Conservation (phyloP, 768 basidiomycete species). For the Trametes maxima region DNA sequence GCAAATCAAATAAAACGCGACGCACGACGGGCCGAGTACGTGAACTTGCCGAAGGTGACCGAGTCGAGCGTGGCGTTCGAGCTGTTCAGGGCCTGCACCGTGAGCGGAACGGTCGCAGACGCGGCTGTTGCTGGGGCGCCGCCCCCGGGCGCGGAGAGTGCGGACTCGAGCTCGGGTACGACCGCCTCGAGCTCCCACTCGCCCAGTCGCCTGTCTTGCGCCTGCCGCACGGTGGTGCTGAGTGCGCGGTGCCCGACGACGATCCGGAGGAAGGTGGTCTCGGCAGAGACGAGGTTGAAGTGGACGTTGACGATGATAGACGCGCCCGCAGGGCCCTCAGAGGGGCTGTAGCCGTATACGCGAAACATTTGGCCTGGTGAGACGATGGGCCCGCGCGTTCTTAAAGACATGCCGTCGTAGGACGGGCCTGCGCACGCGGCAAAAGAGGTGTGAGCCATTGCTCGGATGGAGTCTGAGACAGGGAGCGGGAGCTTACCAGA, state of each 20-base stretch:
- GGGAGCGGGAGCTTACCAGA: constrained; percentile 6
- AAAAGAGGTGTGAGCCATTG: constrained; percentile 2
- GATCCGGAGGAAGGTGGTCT: constrained; percentile 67
- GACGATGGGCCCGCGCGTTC: constrained; percentile 22
- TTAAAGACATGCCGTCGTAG: constrained; percentile 10
- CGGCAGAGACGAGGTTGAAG: constrained; percentile 51
- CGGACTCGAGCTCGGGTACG: constrained; percentile 56
- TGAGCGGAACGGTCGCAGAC: constrained; percentile 47
- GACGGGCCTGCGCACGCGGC: not conserved
- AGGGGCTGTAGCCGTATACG: constrained; percentile 65
- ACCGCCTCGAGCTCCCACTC: constrained; percentile 67
- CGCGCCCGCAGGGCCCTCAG: constrained; percentile 63
- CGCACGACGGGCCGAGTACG: constrained; percentile 56
- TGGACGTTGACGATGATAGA: constrained; percentile 66
- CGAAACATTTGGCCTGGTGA: constrained; percentile 59
- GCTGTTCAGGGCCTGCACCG: constrained; percentile 63
- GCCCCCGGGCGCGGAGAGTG: constrained; percentile 10
- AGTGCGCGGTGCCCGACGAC: constrained; percentile 73
- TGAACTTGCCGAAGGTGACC: constrained; percentile 71
- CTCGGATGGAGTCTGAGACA: constrained; percentile 4
- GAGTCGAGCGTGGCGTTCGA: constrained; percentile 60
- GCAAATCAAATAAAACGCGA: not conserved
- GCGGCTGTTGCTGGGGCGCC: constrained; percentile 22
- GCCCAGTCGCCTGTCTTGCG: constrained; percentile 49
- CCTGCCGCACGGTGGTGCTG: constrained; percentile 61